Conservation (phyloP, 2,329 filamentous ascomycete genomes). For the Epichloe sibirici region DNA sequence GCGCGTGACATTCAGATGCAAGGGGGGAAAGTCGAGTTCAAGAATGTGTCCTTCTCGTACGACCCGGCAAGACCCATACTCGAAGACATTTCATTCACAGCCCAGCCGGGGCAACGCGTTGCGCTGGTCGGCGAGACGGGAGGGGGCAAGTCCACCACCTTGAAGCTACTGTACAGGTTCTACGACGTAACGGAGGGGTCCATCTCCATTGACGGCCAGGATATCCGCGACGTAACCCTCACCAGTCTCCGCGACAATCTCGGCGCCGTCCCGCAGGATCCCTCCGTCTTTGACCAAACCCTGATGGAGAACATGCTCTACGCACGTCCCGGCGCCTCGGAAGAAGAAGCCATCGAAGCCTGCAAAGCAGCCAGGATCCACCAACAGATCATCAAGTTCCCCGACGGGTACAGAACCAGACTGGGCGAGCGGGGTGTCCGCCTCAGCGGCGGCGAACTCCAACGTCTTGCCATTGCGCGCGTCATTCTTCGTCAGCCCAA, state of each 20-base stretch:
- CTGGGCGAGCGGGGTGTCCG: conserved; percentile 37
- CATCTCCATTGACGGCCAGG: conserved; percentile 46
- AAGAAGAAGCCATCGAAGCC: conserved; percentile 46
- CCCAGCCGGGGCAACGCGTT: conserved; percentile 40
- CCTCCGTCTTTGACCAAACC: conserved; percentile 50
- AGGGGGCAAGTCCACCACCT: conserved; percentile 48
- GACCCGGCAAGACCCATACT: conserved; percentile 39
- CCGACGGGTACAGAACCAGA: conserved; percentile 34
- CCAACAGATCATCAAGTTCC: conserved; percentile 48
- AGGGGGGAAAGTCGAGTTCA: conserved; percentile 38
- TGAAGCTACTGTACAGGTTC: conserved; percentile 48
- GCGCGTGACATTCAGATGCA: conserved; percentile 32
- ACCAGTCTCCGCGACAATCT: conserved; percentile 44
- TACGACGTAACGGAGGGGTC: conserved; percentile 44
- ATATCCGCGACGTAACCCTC: conserved; percentile 46
- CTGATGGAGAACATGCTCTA: conserved; percentile 55
- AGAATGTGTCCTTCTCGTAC: conserved; percentile 43
- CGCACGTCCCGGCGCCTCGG: conserved; percentile 46
- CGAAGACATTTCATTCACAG: conserved; percentile 33
- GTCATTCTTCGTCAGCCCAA: conserved; percentile 17
- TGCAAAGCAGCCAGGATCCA: conserved; percentile 52
- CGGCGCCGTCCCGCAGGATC: conserved; percentile 53
- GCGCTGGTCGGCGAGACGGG: conserved; percentile 52
- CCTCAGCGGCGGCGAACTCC: conserved; percentile 38
- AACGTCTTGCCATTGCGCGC: conserved; percentile 35